Conservation (phyloP, 2,329 filamentous ascomycete genomes). For the Pseudofabraea citricarpa region DNA sequence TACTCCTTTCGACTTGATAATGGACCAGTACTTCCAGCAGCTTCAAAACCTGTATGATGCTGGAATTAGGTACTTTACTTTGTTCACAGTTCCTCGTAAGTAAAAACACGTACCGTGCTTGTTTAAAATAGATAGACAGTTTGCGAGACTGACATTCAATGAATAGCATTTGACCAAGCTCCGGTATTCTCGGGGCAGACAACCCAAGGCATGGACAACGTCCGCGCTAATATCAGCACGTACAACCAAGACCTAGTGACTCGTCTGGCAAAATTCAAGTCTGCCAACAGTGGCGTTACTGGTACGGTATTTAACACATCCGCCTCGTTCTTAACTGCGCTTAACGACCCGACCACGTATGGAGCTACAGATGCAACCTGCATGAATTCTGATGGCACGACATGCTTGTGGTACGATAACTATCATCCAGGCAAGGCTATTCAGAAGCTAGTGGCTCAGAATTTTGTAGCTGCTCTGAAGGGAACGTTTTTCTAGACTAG, state of each 20-base stretch:
- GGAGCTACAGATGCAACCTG: slow-evolving; percentile 13
- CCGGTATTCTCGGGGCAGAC: not conserved
- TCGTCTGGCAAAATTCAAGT: not conserved
- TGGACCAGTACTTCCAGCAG: slow-evolving; percentile 1
- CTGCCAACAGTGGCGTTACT: slow-evolving; percentile 1
- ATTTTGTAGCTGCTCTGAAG: not conserved
- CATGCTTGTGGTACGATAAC: slow-evolving; percentile 17
- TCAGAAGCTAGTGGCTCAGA: slow-evolving; percentile 8
- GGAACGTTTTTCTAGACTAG: slow-evolving; percentile 1
- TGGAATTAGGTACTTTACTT: slow-evolving; percentile 2
- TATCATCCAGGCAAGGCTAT: slow-evolving; percentile 13
- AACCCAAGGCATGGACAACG: not conserved
- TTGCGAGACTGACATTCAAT: not conserved
- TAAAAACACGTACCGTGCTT: not conserved
- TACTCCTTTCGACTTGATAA: not conserved
- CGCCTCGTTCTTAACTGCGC: not conserved
- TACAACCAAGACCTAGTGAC: slow-evolving; percentile 1
- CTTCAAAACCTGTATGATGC: slow-evolving; percentile 1
- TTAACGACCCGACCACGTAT: slow-evolving; percentile 9
- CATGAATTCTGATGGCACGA: slow-evolving; percentile 13
- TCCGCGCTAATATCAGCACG: not conserved
- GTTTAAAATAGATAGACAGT: not conserved
- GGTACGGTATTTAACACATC: slow-evolving; percentile 1
- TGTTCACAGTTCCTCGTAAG: slow-evolving; percentile 2
- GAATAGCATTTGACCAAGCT: slow-evolving; percentile 1